Conservation (phyloP, 768 basidiomycete species). For the Kondoa subrosea region DNA sequence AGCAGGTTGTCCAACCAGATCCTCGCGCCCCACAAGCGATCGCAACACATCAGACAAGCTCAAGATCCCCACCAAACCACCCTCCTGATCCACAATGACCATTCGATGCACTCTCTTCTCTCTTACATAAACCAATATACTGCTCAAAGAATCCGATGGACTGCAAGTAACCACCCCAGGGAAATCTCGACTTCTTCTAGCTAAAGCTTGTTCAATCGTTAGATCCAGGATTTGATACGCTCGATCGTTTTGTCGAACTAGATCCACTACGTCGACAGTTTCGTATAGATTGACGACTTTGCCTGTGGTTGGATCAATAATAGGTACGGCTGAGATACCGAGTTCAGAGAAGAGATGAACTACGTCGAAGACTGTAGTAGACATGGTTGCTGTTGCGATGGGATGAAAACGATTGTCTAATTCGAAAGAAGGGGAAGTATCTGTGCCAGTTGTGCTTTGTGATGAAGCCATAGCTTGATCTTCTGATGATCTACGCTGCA, state of each 20-base stretch:
- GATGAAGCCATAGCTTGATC: not conserved
- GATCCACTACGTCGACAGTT: slow-evolving; percentile 97
- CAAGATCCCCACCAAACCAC: slow-evolving; percentile 31
- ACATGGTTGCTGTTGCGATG: slow-evolving; percentile 73
- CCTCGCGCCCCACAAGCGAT: slow-evolving; percentile 15
- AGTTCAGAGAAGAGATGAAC: slow-evolving; percentile 96
- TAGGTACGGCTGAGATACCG: slow-evolving; percentile 90
- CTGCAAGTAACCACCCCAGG: slow-evolving; percentile 93
- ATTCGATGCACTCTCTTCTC: slow-evolving; percentile 84
- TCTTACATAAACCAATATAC: slow-evolving; percentile 75
- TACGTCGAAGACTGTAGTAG: slow-evolving; percentile 89
- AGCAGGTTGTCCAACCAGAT: not conserved
- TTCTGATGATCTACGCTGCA: not conserved
- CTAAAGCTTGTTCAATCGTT: slow-evolving; percentile 78
- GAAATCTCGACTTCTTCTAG: slow-evolving; percentile 82
- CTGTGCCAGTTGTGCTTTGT: not conserved
- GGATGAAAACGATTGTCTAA: slow-evolving; percentile 61
- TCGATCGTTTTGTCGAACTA: slow-evolving; percentile 58
- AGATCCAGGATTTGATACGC: slow-evolving; percentile 92
- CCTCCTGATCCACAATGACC: slow-evolving; percentile 50
- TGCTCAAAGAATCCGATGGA: slow-evolving; percentile 74
- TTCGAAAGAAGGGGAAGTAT: not conserved
- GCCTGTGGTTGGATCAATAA: slow-evolving; percentile 67
- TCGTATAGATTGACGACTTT: slow-evolving; percentile 92
- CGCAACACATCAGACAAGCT: slow-evolving; percentile 32